phyloP scores from a whole-genome alignment of 139 green algal species.

The Pleodorina starrii region DNA sequence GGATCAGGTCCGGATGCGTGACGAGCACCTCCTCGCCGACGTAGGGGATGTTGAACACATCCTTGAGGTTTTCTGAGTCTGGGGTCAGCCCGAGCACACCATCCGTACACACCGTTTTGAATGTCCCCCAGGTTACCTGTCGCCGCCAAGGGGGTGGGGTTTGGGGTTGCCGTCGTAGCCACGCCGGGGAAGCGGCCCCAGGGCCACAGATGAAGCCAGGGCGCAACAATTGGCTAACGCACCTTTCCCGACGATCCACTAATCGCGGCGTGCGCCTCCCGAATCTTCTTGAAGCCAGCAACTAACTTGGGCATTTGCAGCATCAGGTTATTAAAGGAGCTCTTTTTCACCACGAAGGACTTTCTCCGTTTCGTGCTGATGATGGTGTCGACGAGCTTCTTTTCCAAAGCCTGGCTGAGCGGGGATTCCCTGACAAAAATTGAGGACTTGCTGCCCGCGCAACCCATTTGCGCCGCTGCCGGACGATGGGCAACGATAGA shows the following conservation, averaged over 20 bases:
- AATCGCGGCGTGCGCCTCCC: not conserved
- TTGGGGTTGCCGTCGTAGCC: not conserved
- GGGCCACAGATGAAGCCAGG: not conserved
- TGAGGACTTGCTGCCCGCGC: not conserved
- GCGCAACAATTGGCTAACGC: too few species aligned
- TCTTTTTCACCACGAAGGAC: not conserved
- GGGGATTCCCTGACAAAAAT: not conserved
- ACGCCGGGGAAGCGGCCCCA: not conserved
- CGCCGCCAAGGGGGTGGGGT: too few species aligned
- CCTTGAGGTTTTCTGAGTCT: not conserved
- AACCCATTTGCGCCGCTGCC: conserved; percentile 31
- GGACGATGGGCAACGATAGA: too few species aligned
- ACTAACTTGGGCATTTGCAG: conserved; percentile 20
- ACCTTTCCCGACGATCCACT: not conserved
- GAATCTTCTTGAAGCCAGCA: conserved; percentile 21
- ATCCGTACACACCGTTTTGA: not conserved
- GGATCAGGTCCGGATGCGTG: conserved; percentile 22
- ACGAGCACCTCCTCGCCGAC: not conserved
- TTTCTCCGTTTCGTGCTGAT: conserved; percentile 19
- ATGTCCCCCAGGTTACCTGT: not conserved
- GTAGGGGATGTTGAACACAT: not conserved
- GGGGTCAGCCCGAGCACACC: not conserved
- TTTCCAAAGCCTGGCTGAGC: conserved; percentile 15
- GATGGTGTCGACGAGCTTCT: not conserved
- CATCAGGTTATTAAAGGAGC: conserved; percentile 44